Base-by-base conservation (phyloP, 1,284 basidiomycete genomes). In the Ustilago trichophora region DNA sequence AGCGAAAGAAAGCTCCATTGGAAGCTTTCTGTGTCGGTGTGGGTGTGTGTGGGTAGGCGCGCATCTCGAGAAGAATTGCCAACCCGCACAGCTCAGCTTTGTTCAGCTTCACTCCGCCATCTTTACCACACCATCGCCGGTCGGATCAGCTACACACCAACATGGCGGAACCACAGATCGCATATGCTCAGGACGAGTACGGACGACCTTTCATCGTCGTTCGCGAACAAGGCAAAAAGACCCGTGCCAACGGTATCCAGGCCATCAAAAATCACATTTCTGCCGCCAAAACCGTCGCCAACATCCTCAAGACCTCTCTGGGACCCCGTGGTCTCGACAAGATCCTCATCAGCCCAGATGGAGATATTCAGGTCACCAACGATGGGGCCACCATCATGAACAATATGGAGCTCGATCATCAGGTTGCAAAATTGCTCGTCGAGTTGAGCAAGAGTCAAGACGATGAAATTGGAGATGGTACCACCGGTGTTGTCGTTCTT, bases 401-500 rank as follows among this genome's bases (percentile, higher is more conserved):
- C 62, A 74, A 77, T 55, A 77, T 77, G 72, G 70, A 98, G 84
- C 93, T 98, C 44, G 95, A 98, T 79, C 94, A 98, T 82, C 94
- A 96, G 84, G 95, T 98, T 79, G 95, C 95, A 58, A 98, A 96
- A 84, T 87, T 99, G 37, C 87, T 99, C 34, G 95, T 99, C 10
- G 92, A 98, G 82, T 86, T 98, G 38, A 94, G 92, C 43, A 94
- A 94, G 85, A 93, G 91, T 80, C 95, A 99, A 85, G 95, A 99
- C 82, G 94, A 98, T 83, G 95, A 99, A 85, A 96, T 99, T 82
- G 95, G 96, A 42, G 95, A 99, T 83, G 96, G 95, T 54, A 98
- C 95, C 10, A 98, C 95, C 29, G 96, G 95, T 83, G 95, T 99
- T 60, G 95, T 98, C 24, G 95, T 99, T 2, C 89, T 99, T 59